A percentile compares a stretch with the other conserved stretches of the same genome.
phyloP scores from a whole-genome alignment of 2,329 filamentous ascomycete species.

The Xylariaceae sp. region DNA sequence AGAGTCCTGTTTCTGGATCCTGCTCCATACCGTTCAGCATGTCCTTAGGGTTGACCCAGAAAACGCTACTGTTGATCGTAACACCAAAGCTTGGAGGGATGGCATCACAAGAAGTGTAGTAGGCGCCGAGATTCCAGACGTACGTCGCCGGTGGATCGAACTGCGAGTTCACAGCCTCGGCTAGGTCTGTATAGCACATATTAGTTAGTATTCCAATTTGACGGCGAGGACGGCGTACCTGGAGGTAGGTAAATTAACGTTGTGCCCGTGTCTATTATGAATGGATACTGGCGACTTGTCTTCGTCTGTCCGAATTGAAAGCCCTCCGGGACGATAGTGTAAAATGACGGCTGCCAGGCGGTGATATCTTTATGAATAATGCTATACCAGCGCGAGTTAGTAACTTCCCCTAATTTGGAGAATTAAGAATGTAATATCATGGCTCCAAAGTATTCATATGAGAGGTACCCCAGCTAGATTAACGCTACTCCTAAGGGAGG shows the following conservation, averaged over 20 bases:
- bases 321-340: constrained; percentile 55
- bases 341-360: constrained; percentile 53
- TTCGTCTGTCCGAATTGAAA: constrained; percentile 47
- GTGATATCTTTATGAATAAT: constrained; percentile 41
- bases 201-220: background rate
- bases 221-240: constrained; percentile 39
- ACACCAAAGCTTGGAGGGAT: constrained; percentile 50
- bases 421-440: background rate
- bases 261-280: constrained; percentile 56
- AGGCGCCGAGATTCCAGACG: constrained; percentile 49
- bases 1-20: constrained; percentile 50
- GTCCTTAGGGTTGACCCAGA: constrained; percentile 52
- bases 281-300: constrained; percentile 48
- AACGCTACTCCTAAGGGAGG: background rate
- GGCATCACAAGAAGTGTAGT: constrained; percentile 53
- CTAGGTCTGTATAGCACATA: constrained; percentile 41
- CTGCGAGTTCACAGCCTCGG: constrained; percentile 49
- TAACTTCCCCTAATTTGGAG: background rate
- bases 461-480: background rate
- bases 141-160: constrained; percentile 53
- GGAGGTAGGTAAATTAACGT: constrained; percentile 54
- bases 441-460: background rate
- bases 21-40: constrained; percentile 48
- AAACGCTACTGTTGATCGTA: constrained; percentile 46
- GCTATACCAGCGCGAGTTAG: background rate